A percentile compares a stretch with the other conserved stretches of the same genome.
These are phyloP conservation scores for Secale cereale DNA, from an alignment of 176 grass and related monocot genomes.

Conservation along the genomic window DNA sequence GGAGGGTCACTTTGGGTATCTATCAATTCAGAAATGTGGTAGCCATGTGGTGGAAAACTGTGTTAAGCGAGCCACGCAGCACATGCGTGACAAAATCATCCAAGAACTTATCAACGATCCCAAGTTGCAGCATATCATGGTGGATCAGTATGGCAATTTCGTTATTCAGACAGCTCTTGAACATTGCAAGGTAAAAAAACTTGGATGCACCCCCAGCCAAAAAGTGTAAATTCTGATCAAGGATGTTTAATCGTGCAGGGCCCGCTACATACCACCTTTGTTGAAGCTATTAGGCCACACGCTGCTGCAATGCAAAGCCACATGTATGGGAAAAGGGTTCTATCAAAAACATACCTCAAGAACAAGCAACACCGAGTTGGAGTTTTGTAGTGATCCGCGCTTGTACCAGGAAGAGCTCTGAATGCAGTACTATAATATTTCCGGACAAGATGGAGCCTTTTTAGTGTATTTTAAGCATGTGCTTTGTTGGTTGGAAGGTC, in stretches of 20 bases:
- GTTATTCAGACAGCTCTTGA: constrained; percentile 74
- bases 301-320: constrained; percentile 35
- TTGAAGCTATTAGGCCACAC: constrained; percentile 44
- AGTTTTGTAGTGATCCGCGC: neutral
- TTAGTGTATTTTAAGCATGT: constrained; percentile 22
- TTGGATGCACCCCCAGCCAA: neutral
- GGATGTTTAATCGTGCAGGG: constrained; percentile 41
- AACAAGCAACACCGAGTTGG: constrained; percentile 37
- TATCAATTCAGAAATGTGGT: constrained; percentile 84
- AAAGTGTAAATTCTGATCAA: constrained; percentile 5
- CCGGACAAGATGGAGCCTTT: neutral
- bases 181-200: constrained; percentile 44
- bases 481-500: neutral
- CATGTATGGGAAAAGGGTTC: constrained; percentile 69
- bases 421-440: constrained; percentile 29
- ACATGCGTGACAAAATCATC: constrained; percentile 32
- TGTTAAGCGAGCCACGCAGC: constrained; percentile 27
- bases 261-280: constrained; percentile 24
- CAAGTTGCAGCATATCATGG: constrained; percentile 41
- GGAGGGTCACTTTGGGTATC: constrained; percentile 32
- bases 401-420: constrained; percentile 1
- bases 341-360: constrained; percentile 58
- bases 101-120: constrained; percentile 62
- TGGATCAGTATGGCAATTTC: constrained; percentile 67
- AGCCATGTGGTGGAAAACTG: constrained; percentile 86